phyloP scores from a whole-genome alignment of 345 rosid genomes.

The Murraya paniculata region DNA sequence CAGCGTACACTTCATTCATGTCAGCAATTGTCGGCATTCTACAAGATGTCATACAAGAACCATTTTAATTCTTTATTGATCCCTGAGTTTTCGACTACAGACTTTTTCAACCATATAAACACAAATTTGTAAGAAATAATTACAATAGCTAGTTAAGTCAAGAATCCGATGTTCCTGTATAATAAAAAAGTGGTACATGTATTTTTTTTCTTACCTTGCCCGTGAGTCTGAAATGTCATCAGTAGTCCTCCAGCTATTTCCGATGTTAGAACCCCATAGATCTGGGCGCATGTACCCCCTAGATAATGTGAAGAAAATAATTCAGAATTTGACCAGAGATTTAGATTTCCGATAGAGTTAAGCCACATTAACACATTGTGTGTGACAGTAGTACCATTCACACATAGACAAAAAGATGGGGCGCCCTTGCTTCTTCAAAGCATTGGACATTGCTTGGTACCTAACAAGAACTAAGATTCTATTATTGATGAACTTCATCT shows the following conservation, averaged over 20 bases:
- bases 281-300: conserved; percentile 24
- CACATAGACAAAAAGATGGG: conserved; percentile 44
- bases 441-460: conserved; percentile 31
- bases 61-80: not conserved
- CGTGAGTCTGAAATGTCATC: conserved; percentile 26
- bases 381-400: conserved; percentile 31
- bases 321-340: not conserved
- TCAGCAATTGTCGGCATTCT: conserved; percentile 18
- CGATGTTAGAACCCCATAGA: conserved; percentile 17
- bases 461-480: not conserved
- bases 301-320: not conserved
- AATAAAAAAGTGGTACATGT: not conserved
- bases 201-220: conserved; percentile 10
- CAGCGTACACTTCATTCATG: conserved; percentile 24
- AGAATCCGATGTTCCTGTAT: not conserved
- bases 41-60: not conserved
- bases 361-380: not conserved
- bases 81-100: not conserved
- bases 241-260: conserved; percentile 28
- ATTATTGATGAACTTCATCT: not conserved
- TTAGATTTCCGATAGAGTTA: no score
- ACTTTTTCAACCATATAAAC: not conserved
- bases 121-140: not conserved
- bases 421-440: conserved; percentile 33
- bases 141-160: not conserved